Evolutionary conservation across 2,329 filamentous ascomycete genomes (phyloP), one percentile per base, ranked within the genome.

Genomic region (Penicillium sp.): DNA sequence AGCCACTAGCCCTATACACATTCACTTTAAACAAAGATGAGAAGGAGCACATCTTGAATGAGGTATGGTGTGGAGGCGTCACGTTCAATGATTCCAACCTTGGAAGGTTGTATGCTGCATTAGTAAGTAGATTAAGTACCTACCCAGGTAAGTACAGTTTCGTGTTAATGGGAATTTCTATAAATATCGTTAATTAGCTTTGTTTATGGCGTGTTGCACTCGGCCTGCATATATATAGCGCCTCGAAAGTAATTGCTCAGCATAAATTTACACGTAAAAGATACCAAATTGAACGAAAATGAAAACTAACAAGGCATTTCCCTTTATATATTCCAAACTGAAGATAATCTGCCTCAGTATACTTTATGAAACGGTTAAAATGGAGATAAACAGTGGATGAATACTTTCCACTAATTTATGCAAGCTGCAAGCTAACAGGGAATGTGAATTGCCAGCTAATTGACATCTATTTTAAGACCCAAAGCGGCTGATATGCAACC

Each of bases 391-490:
- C 1, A 48, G 6, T 31, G 7, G 18, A 32, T 16, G 32, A 35
- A 48, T 37, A 37, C 18, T 34, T 35, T 13, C 32, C 14, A 0
- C 8, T 14, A 49, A 34, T 29, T 18, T 32, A n/a, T 50, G 48
- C 48, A 42, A 7, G 6, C 20, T 31, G n/a, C 24, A 31, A 20
- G 26, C 26, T 32, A 26, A 16, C 6, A 11, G 6, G 32, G 22
- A 29, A 22, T 5, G 9, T 9, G 39, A 57, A 62, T 50, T 43
- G 32, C 20, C 20, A 39, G 51, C 47, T 63, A 63, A 63, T 63
- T 63, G 31, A 48, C 45, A 50, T 58, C 62, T 64, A 64, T 63
- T 64, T 60, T 53, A 42, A 53, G 59, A 38, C 18, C 32, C 16
- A 42, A 38, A 52, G 35, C 2, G n/a, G 47, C 9, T 16, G 16